Evolutionary conservation across 257 asterid genomes (phyloP).

Genomic region (Primulina tabacum): DNA sequence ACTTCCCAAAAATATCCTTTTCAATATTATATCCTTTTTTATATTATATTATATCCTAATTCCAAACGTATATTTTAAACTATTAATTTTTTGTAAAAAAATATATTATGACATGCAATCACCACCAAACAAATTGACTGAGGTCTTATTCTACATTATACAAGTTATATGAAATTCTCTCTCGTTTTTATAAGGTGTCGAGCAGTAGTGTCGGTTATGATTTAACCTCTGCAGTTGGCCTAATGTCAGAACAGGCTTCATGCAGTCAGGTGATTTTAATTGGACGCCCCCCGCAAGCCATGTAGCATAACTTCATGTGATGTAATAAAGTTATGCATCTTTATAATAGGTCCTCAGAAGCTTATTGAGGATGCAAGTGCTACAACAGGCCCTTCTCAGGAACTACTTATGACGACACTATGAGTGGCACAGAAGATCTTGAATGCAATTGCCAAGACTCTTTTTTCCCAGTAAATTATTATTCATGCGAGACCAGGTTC

Average conservation of each 20-base stretch:
- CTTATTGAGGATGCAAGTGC: conserved; percentile 9
- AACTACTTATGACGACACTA: neutral
- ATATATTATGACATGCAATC: neutral
- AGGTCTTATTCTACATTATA: neutral
- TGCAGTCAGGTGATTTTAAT: neutral
- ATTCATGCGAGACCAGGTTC: conserved; percentile 3
- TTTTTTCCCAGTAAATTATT: conserved; percentile 16
- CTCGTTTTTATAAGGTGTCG: neutral
- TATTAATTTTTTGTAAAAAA: no score
- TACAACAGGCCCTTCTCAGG: conserved; percentile 19
- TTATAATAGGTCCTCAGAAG: neutral
- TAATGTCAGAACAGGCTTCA: neutral
- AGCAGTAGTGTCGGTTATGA: neutral
- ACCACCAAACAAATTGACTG: neutral
- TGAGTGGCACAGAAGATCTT: neutral
- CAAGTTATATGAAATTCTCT: neutral
- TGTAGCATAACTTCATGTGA: no score
- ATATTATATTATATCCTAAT: neutral
- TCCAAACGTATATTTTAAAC: neutral
- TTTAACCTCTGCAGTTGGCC: neutral
- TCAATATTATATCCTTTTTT: no score
- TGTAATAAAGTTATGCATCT: neutral
- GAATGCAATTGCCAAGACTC: neutral
- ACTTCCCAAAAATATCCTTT: neutral
- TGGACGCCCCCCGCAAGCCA: neutral